Base-by-base conservation (phyloP, 805 yeast genomes). In the Pichia insulana region DNA sequence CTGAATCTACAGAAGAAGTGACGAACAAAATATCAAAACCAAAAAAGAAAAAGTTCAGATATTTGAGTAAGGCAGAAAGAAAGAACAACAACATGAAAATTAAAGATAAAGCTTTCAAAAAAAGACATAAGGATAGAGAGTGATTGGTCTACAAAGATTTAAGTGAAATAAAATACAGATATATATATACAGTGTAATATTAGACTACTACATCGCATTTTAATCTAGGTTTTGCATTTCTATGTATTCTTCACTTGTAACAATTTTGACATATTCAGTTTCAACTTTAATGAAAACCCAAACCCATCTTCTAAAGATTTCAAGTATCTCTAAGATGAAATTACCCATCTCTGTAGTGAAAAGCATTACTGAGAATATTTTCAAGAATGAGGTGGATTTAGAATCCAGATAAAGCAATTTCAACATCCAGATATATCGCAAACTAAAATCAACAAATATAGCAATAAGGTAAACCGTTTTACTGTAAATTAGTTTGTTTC, bases 281-380 rank as follows among this genome's bases (percentile, higher is more conserved):
- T 92, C 97, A 15, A 89, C 64, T 55, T 92, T 81, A 56, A 90
- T 67, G 47, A 85, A 73, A 34, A 88, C 76, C 99, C 99, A 92
- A 40, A 87, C 62, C 78, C 89, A 85, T 56, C 98, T 73, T 63
- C 98, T 71, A 8, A 80, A 50, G 7, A 92, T 67, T 58, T 92
- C 98, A 41, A 89, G 61, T 3, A 76, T 50, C 54, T 89, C 92
- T 42, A 86, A 64, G 10, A 74, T 61, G 48, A 83, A 81, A 43
- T 78, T 71, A 1, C 92, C 89, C 22, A 69, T 60, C 49, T 74
- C 83, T 19, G 74, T 68, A 19, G 63, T 61, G 36, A 56, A 59
- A 30, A 64, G 45, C 7, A 51, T 48, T 39, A 54, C 46, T 22
- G 56, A 58, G 19, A 51, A 44, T 13, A 51, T 35, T 3, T 27